These are phyloP conservation scores for Aspergillus sclerotiicarbonarius DNA, from an alignment of 495 filamentous ascomycete species.

Conservation along the genomic window DNA sequence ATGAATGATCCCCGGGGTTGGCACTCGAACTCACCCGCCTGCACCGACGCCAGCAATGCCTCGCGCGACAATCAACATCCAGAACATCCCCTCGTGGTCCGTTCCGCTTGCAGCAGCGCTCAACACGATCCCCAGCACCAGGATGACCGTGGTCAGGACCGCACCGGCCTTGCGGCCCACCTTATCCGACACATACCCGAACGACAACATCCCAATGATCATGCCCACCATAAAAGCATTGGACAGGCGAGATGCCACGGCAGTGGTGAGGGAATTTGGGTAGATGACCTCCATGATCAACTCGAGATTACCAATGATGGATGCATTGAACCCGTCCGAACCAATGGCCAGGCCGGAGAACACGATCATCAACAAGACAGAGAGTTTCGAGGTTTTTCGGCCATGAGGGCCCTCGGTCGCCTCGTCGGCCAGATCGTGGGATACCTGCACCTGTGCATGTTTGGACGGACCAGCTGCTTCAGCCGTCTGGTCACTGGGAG, in stretches of 20 bases:
- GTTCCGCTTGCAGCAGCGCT: conserved; percentile 28
- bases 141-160: conserved; percentile 34
- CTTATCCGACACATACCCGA: conserved; percentile 36
- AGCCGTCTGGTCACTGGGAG: too few species aligned
- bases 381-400: conserved; percentile 19
- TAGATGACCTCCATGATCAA: conserved; percentile 30
- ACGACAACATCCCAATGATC: conserved; percentile 41
- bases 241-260: conserved; percentile 16
- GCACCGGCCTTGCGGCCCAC: conserved; percentile 34
- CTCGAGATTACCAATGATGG: conserved; percentile 31
- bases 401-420: not conserved
- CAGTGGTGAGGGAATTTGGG: conserved; percentile 22
- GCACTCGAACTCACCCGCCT: conserved; percentile 22
- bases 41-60: conserved; percentile 30
- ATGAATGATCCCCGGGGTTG: not conserved
- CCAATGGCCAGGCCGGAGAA: conserved; percentile 30
- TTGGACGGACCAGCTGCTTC: too few species aligned
- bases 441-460: too few species aligned
- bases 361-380: conserved; percentile 27
- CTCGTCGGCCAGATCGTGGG: too few species aligned
- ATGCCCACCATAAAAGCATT: conserved; percentile 32
- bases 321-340: conserved; percentile 29
- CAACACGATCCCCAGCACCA: conserved; percentile 28
- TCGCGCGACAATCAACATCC: conserved; percentile 29
- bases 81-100: conserved; percentile 28